These are phyloP conservation scores for Irineochytrium annulatum DNA, from an alignment of 192 early-diverging fungal species.

Conservation along the genomic window DNA sequence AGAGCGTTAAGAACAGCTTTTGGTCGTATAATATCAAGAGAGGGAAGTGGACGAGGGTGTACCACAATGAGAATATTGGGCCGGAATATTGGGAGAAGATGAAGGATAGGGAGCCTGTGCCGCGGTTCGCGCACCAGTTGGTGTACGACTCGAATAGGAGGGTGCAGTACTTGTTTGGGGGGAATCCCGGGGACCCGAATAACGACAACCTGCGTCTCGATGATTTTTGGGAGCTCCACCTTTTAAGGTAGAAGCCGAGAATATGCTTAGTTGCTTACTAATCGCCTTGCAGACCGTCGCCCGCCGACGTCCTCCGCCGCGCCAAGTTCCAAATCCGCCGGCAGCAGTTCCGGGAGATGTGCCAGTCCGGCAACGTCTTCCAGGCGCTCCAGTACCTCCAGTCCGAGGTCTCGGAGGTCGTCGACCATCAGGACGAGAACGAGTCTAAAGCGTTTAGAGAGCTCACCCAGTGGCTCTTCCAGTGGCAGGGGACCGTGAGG, in stretches of 20 bases:
- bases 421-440: slow-evolving; percentile 53
- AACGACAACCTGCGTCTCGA: slow-evolving; percentile 64
- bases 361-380: slow-evolving; percentile 27
- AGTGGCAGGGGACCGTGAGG: slow-evolving; percentile 18
- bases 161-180: slow-evolving; percentile 89
- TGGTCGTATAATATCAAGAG: slow-evolving; percentile 69
- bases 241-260: slow-evolving; percentile 53
- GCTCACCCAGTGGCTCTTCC: slow-evolving; percentile 42
- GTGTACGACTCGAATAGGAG: slow-evolving; percentile 72
- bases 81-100: slow-evolving; percentile 48
- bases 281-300: slow-evolving; percentile 45
- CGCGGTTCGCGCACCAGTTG: slow-evolving; percentile 90
- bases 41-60: slow-evolving; percentile 62
- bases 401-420: slow-evolving; percentile 62
- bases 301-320: slow-evolving; percentile 65
- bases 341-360: slow-evolving; percentile 80
- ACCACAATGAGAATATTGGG: slow-evolving; percentile 61
- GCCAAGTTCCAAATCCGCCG: slow-evolving; percentile 73
- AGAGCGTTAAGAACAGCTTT: slow-evolving; percentile 68
- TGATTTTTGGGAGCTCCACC: slow-evolving; percentile 77
- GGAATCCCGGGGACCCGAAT: slow-evolving; percentile 74
- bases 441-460: slow-evolving; percentile 47
- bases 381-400: slow-evolving; percentile 77
- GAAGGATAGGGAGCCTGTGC: slow-evolving; percentile 62
- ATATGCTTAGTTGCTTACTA: neutral